Evolutionary conservation across 208 protist genomes (phyloP).

Genomic region (Paratrypanosoma confusum): DNA sequence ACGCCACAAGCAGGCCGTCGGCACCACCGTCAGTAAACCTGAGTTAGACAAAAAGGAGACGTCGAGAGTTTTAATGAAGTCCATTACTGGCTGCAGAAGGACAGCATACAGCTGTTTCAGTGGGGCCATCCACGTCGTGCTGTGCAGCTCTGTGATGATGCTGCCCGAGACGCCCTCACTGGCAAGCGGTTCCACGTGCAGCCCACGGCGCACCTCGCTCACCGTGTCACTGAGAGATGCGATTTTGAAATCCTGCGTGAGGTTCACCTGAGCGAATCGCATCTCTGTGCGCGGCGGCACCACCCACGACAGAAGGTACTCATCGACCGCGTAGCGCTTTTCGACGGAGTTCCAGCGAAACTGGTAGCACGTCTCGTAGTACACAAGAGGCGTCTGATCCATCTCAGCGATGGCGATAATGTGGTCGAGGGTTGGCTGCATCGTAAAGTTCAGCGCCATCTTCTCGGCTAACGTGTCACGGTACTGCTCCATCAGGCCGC

Average conservation of each 20-base stretch:
- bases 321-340: constrained; percentile 31
- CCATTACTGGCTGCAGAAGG: constrained; percentile 75
- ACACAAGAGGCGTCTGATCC: constrained; percentile 54
- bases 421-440: constrained; percentile 62
- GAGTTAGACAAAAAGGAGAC: constrained; percentile 30
- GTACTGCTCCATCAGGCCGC: constrained; percentile 48
- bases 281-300: constrained; percentile 66
- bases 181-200: constrained; percentile 47
- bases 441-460: constrained; percentile 57
- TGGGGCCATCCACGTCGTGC: constrained; percentile 67
- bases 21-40: constrained; percentile 74
- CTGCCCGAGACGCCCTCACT: constrained; percentile 2
- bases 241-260: constrained; percentile 67
- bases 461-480: constrained; percentile 71
- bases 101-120: constrained; percentile 72
- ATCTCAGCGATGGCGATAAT: constrained; percentile 63
- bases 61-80: constrained; percentile 63
- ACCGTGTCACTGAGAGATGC: constrained; percentile 44
- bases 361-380: constrained; percentile 45
- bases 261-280: constrained; percentile 78
- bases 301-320: constrained; percentile 79
- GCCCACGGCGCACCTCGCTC: constrained; percentile 25
- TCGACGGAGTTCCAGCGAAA: constrained; percentile 50
- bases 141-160: constrained; percentile 64
- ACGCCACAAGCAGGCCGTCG: constrained; percentile 54